Evolutionary conservation across 805 yeast species (phyloP).

Genomic region (Myxozyma lipomycoides): DNA sequence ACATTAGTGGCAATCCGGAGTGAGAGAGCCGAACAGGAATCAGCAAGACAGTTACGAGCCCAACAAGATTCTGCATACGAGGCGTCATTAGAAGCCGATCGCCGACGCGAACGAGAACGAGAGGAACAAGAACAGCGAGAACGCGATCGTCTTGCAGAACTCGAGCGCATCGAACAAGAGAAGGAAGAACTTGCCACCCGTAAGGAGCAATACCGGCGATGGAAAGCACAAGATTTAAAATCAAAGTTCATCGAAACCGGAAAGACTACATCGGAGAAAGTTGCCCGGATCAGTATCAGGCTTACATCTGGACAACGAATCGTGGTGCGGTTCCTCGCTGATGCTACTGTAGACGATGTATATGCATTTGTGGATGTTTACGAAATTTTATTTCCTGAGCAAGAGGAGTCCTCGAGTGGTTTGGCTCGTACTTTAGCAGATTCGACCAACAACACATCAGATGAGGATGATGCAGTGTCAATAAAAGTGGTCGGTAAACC

Average conservation of each 20-base stretch:
- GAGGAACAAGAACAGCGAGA: constrained; percentile 27
- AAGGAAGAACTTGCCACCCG: constrained; percentile 26
- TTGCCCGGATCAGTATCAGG: constrained; percentile 68
- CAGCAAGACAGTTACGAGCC: constrained; percentile 53
- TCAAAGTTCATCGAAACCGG: constrained; percentile 22
- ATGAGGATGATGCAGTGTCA: constrained; percentile 2
- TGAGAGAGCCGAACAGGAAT: constrained; percentile 58
- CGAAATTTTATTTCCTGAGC: constrained; percentile 25
- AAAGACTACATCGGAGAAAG: constrained; percentile 15
- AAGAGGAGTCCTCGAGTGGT: background rate
- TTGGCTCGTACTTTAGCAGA: constrained; percentile 1
- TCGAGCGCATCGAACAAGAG: constrained; percentile 20
- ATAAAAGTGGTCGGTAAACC: constrained; percentile 36
- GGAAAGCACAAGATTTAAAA: constrained; percentile 43
- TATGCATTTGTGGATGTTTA: constrained; percentile 66
- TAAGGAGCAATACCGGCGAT: constrained; percentile 33
- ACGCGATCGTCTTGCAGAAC: constrained; percentile 25
- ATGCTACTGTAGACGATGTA: constrained; percentile 53
- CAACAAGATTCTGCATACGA: constrained; percentile 79
- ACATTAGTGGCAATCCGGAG: constrained; percentile 56
- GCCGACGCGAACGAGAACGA: constrained; percentile 44
- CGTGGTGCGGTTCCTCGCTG: constrained; percentile 46
- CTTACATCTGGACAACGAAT: constrained; percentile 60
- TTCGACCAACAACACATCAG: background rate
- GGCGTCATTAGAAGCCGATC: constrained; percentile 64